A percentile compares a stretch with the other conserved stretches of the same genome.
These are phyloP conservation scores for Euclidium syriacum DNA, from an alignment of 345 rosid species.

Conservation along the genomic window DNA sequence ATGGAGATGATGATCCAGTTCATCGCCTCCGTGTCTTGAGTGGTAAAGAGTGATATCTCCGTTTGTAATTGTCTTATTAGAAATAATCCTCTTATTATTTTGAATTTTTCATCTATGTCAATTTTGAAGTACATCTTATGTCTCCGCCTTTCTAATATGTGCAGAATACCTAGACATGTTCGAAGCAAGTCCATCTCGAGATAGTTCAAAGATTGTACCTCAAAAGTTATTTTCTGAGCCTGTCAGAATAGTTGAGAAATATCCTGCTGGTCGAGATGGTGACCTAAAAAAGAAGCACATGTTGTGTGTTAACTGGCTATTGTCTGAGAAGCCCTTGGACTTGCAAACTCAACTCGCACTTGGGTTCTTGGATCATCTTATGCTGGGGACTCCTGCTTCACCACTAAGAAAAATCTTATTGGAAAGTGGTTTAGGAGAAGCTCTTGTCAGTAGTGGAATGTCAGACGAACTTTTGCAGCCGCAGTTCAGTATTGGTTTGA, in stretches of 20 bases:
- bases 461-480: constrained; percentile 96
- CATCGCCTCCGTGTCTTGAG: constrained; percentile 79
- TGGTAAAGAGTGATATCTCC: constrained; percentile 42
- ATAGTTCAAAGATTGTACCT: constrained; percentile 50
- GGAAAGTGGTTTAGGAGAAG: constrained; percentile 96
- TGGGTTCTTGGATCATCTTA: constrained; percentile 88
- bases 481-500: constrained; percentile 88
- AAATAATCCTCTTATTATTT: not conserved
- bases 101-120: not conserved
- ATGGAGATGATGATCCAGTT: constrained; percentile 85
- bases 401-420: constrained; percentile 85
- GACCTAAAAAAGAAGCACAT: constrained; percentile 85
- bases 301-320: constrained; percentile 92
- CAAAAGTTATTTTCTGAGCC: constrained; percentile 76
- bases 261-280: constrained; percentile 78
- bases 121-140: constrained; percentile 4
- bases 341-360: constrained; percentile 84
- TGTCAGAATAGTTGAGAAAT: constrained; percentile 71
- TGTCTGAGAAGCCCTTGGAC: constrained; percentile 79
- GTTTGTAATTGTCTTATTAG: not conserved
- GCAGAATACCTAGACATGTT: constrained; percentile 81
- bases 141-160: constrained; percentile 19
- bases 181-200: constrained; percentile 59
- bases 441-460: constrained; percentile 84
- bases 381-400: constrained; percentile 96